Conservation (phyloP, 148 eudicot genomes). For the Euryodendron excelsum region DNA sequence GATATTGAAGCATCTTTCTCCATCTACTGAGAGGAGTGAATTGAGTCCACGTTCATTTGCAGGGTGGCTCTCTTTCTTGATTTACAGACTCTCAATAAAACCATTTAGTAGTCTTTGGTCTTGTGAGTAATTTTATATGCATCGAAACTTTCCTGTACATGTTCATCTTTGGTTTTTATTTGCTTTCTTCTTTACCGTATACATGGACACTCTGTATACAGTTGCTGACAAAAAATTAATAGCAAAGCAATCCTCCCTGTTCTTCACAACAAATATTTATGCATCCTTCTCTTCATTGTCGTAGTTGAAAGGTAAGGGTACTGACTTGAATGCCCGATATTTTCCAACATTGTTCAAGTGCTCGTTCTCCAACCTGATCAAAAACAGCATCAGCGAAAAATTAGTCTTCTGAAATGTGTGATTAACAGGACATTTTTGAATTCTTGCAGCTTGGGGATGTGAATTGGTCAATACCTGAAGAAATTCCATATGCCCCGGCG, state of each 20-base stretch:
- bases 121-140: too few species aligned
- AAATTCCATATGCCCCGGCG: conserved; percentile 65
- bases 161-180: too few species aligned
- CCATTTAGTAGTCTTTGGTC: too few species aligned
- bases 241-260: neutral
- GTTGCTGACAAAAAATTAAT: neutral
- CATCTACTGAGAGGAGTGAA: neutral
- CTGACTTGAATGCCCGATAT: conserved; percentile 50
- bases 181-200: too few species aligned
- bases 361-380: conserved; percentile 53
- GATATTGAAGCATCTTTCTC: neutral
- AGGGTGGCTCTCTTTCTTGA: too few species aligned
- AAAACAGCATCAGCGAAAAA: neutral
- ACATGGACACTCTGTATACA: too few species aligned
- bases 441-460: too few species aligned
- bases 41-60: too few species aligned
- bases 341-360: conserved; percentile 64
- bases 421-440: too few species aligned
- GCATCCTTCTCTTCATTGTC: conserved; percentile 22
- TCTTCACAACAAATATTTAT: neutral
- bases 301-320: conserved; percentile 52
- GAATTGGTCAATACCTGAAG: conserved; percentile 37
- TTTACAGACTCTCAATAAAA: too few species aligned
- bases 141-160: too few species aligned
- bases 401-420: too few species aligned